These are phyloP conservation scores for Aphanoascus verrucosus DNA, from an alignment of 2,329 filamentous ascomycete genomes.

Conservation along the genomic window DNA sequence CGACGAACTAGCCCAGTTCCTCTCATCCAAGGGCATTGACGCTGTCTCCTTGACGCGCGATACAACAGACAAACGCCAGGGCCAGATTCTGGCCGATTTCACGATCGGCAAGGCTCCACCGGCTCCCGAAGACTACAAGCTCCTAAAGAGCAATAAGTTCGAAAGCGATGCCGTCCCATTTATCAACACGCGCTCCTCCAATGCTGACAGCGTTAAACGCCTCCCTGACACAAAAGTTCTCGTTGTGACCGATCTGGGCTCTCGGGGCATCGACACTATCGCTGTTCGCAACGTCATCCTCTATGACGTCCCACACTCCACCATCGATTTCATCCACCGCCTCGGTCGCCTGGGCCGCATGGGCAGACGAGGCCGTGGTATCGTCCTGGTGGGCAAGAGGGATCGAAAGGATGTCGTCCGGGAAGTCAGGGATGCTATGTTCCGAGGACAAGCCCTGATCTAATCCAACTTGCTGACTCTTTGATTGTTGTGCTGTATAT, in stretches of 20 bases:
- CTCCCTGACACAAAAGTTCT: constrained; percentile 68
- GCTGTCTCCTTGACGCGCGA: constrained; percentile 78
- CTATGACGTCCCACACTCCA: constrained; percentile 95
- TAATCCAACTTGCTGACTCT: constrained; percentile 29
- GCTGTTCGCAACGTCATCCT: constrained; percentile 84
- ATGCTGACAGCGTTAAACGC: constrained; percentile 12
- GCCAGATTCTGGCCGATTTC: constrained; percentile 66
- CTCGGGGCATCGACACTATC: constrained; percentile 85
- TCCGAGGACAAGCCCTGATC: constrained; percentile 66
- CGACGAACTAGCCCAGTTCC: constrained; percentile 65
- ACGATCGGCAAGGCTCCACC: constrained; percentile 38
- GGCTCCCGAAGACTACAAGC: constrained; percentile 22
- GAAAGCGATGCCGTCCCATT: constrained; percentile 17
- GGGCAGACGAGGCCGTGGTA: constrained; percentile 76
- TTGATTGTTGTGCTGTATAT: neutral
- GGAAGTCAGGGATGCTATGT: constrained; percentile 86
- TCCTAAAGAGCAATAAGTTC: constrained; percentile 14
- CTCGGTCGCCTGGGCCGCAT: constrained; percentile 85
- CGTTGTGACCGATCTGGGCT: constrained; percentile 87
- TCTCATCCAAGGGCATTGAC: constrained; percentile 76
- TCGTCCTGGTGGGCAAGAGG: constrained; percentile 80
- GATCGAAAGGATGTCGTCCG: constrained; percentile 83
- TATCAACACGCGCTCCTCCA: neutral
- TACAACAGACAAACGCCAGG: constrained; percentile 63
- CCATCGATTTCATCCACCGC: constrained; percentile 95